A percentile compares a stretch with the other conserved stretches of the same genome.
These are phyloP conservation scores for Cenchrus purpureus DNA, from an alignment of 176 grass and related monocot species.

Conservation along the genomic window DNA sequence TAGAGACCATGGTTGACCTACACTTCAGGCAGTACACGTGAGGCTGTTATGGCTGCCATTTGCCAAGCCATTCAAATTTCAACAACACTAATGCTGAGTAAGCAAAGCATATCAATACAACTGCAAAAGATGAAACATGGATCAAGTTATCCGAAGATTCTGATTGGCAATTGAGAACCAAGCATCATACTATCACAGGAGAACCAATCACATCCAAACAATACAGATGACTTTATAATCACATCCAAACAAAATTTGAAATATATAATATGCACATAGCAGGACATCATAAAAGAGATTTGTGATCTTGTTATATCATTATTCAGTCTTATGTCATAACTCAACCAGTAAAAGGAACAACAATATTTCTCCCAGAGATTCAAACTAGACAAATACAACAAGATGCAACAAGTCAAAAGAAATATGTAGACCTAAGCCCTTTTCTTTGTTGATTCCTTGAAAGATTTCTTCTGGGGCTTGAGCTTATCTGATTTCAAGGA, in stretches of 20 bases:
- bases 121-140: background rate
- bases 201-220: no score
- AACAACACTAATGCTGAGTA: no score
- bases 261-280: background rate
- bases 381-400: constrained; percentile 31
- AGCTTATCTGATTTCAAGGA: constrained; percentile 49
- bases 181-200: no score
- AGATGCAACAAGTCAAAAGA: background rate
- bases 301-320: background rate
- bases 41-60: no score
- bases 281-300: background rate
- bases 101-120: background rate
- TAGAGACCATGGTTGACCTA: no score
- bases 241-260: no score
- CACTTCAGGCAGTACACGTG: no score
- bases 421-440: constrained; percentile 39
- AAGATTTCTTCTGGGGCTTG: constrained; percentile 59
- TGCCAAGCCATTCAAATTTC: no score
- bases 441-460: constrained; percentile 69
- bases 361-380: constrained; percentile 31
- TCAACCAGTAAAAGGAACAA: constrained; percentile 11
- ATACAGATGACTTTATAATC: no score
- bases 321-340: constrained; percentile 22
- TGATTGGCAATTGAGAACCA: no score
- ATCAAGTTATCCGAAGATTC: background rate